Percentiles rank a stretch among this genome's conserved stretches.
These are phyloP conservation scores for Yarrowia yakushimensis DNA, from an alignment of 805 yeast species.

Conservation along the genomic window DNA sequence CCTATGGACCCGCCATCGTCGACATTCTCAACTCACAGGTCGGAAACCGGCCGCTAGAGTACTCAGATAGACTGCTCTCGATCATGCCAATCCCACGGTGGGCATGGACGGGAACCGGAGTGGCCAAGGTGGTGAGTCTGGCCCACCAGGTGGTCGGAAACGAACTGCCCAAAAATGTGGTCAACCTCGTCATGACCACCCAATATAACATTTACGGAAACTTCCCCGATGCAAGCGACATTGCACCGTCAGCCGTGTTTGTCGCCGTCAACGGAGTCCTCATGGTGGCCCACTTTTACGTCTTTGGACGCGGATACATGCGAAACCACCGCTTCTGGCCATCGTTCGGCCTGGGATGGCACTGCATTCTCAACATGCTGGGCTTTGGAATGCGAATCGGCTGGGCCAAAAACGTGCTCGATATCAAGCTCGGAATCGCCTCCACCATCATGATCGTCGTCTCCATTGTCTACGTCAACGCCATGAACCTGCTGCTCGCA, in stretches of 20 bases:
- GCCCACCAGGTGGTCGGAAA: constrained; percentile 15
- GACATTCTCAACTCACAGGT: constrained; percentile 18
- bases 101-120: constrained; percentile 22
- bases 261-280: constrained; percentile 51
- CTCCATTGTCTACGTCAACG: constrained; percentile 56
- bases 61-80: constrained; percentile 17
- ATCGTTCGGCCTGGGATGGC: constrained; percentile 51
- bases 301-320: constrained; percentile 39
- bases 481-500: constrained; percentile 61
- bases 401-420: constrained; percentile 55
- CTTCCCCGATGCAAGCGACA: constrained; percentile 52
- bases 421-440: constrained; percentile 51
- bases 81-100: constrained; percentile 12
- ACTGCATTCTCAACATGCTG: constrained; percentile 50
- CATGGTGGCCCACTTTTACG: constrained; percentile 44
- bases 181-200: constrained; percentile 20
- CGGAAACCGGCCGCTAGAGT: constrained; percentile 17
- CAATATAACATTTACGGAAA: constrained; percentile 53
- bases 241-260: constrained; percentile 59
- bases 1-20: not conserved
- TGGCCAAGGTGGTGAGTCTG: constrained; percentile 10
- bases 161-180: not conserved
- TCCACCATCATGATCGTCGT: constrained; percentile 54
- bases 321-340: constrained; percentile 53
- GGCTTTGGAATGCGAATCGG: constrained; percentile 57